Base-by-base conservation (phyloP, 2,329 filamentous ascomycete species). In the Fusarium falciforme region DNA sequence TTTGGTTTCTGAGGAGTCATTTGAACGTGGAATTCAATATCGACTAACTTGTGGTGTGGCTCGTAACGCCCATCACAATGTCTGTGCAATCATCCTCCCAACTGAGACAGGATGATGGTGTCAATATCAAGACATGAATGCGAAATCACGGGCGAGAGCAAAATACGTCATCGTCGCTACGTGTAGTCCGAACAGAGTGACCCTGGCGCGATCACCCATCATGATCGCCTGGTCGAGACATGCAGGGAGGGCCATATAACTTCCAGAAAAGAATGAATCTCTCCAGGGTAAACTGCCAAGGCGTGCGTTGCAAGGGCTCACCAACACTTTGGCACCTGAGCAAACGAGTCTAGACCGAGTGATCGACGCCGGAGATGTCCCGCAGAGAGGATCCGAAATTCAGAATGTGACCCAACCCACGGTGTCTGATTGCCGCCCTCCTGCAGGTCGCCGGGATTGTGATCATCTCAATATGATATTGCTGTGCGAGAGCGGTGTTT, bases 321-420 rank as follows among this genome's bases (percentile, higher is more conserved):
- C 6, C 27, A 29, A 20, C 16, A 31, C 29, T 36, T 22, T 22
- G 20, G 36, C 31, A 17, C 14, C 14, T 47, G 54, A 40, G 52
- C 14, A 57, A 58, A 22, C 35, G 31, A 63, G 69, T 64, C 70
- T 68, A 73, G 73, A 75, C 71, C 66, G 31, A 58, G 31, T 60
- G 75, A 77, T 77, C 71, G 65, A 60, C 73, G 67, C 17, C 16
- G 20, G 54, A 59, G 42, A 40, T 36, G 40, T 67, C 35, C 70
- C 55, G 40, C 60, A 22, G 60, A 33, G 20, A 29, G 35, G 40
- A 33, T 52, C 22, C 42, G 47, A 67, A 61, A 61, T 40, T 67
- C 33, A 29, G 7, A 63, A 68, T 64, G 35, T 49, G 49, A 73
- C 67, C 60, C 52, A 49, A 55, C 40, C 12, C 5, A 47, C 61